Evolutionary conservation across 768 basidiomycete species (phyloP).

Genomic region (Stropharia rugosoannulata): DNA sequence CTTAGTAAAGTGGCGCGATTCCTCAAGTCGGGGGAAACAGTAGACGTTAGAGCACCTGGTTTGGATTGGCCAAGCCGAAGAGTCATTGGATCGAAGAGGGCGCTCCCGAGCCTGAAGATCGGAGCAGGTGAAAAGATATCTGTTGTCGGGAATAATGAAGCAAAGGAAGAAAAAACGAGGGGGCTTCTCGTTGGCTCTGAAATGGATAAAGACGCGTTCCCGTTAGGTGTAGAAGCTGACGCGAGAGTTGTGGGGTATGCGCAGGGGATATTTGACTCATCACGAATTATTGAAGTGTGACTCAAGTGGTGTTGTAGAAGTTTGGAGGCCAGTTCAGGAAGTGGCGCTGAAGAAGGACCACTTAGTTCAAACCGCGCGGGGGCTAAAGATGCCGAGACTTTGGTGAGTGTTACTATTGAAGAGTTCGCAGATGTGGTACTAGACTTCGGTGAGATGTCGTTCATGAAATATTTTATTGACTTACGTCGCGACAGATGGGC

Average conservation of each 20-base stretch:
- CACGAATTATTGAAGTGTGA: conserved; percentile 67
- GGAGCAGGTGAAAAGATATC: conserved; percentile 75
- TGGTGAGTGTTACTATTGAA: conserved; percentile 54
- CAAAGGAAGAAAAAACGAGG: conserved; percentile 80
- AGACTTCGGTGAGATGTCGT: conserved; percentile 7
- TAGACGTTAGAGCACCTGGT: conserved; percentile 16
- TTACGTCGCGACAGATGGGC: conserved; percentile 52
- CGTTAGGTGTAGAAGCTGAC: conserved; percentile 22
- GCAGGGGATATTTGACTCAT: conserved; percentile 69
- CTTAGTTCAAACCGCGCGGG: conserved; percentile 16
- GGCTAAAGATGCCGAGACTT: conserved; percentile 31
- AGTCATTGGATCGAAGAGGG: conserved; percentile 85
- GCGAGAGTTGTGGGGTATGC: conserved; percentile 52
- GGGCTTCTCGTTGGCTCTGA: conserved; percentile 29
- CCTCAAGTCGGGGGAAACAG: conserved; percentile 59
- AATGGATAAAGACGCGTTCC: conserved; percentile 8
- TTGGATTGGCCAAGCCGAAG: conserved; percentile 48
- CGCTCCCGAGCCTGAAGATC: conserved; percentile 85
- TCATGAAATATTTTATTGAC: conserved; percentile 22
- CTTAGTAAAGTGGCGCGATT: conserved; percentile 62
- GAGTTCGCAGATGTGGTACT: conserved; percentile 62
- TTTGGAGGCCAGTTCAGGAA: conserved; percentile 47
- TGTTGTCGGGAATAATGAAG: conserved; percentile 63
- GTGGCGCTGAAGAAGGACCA: conserved; percentile 10
- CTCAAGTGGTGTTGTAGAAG: conserved; percentile 77